phyloP scores from a whole-genome alignment of 495 filamentous ascomycete genomes.

The Cenococcum geophilum region DNA sequence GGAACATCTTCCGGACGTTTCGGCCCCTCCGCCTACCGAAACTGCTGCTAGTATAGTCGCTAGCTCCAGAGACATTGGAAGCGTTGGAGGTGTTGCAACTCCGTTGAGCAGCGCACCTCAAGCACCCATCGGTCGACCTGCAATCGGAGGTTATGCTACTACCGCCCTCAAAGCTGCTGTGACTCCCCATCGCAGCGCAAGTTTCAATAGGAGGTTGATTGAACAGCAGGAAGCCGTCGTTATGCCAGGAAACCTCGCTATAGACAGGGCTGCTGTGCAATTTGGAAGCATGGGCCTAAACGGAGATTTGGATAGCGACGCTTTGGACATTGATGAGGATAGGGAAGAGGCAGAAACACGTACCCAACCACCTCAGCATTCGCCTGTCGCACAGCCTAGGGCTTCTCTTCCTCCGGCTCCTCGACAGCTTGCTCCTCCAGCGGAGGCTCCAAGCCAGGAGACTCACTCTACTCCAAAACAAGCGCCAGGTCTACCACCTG shows the following conservation, averaged over 20 bases:
- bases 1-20: constrained; percentile 77
- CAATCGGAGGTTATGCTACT: constrained; percentile 62
- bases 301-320: constrained; percentile 52
- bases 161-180: constrained; percentile 70
- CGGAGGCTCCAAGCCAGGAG: constrained; percentile 29
- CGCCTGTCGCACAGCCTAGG: constrained; percentile 80
- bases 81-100: constrained; percentile 46
- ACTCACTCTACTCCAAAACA: constrained; percentile 41
- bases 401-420: constrained; percentile 79
- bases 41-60: constrained; percentile 88
- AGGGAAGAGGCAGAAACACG: constrained; percentile 92
- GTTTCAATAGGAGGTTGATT: constrained; percentile 73
- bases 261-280: constrained; percentile 89
- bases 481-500: constrained; percentile 44
- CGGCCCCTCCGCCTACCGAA: constrained; percentile 63
- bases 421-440: constrained; percentile 32
- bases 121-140: constrained; percentile 51
- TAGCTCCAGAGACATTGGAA: constrained; percentile 70
- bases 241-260: constrained; percentile 97
- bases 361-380: constrained; percentile 88
- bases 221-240: constrained; percentile 96
- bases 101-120: constrained; percentile 54
- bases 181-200: constrained; percentile 56
- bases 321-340: constrained; percentile 85
- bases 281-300: constrained; percentile 94